Conservation (phyloP, 306 rosid genomes). For the apple (Malus domestica) region DNA sequence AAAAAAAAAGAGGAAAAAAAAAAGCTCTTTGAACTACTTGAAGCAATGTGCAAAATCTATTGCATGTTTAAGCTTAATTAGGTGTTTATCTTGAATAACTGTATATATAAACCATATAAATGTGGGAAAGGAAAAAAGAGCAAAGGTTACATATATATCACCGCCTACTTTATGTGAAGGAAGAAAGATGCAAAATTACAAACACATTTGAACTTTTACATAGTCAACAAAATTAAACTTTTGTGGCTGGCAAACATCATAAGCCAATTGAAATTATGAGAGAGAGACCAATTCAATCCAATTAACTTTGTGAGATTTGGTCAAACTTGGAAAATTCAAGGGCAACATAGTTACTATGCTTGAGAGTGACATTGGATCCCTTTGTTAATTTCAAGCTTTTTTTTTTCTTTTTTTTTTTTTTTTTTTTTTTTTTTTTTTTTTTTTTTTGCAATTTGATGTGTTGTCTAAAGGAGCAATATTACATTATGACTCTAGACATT, state of each 20-base stretch:
- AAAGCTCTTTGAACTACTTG: neutral
- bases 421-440: no score
- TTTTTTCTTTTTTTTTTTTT: no score
- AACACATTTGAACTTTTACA: neutral
- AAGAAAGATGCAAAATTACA: neutral
- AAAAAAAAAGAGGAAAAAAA: neutral
- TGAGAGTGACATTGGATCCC: neutral
- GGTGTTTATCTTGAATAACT: neutral
- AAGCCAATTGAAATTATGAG: conserved; percentile 13
- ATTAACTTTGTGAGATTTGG: neutral
- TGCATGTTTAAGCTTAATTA: neutral
- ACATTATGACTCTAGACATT: neutral
- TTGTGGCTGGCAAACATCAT: conserved; percentile 11
- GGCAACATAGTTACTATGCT: conserved; percentile 12
- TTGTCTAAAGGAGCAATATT: neutral
- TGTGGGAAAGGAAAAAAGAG: no score
- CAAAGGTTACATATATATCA: no score
- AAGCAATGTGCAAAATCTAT: neutral
- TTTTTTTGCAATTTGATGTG: neutral
- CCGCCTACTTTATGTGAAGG: neutral
- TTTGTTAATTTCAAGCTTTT: no score
- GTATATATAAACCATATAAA: no score
- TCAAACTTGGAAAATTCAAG: conserved; percentile 26
- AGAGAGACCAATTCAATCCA: conserved; percentile 7
- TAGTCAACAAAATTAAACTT: conserved; percentile 19